Conservation (phyloP, 2,329 filamentous ascomycete genomes). For the Microsporum ferrugineum region DNA sequence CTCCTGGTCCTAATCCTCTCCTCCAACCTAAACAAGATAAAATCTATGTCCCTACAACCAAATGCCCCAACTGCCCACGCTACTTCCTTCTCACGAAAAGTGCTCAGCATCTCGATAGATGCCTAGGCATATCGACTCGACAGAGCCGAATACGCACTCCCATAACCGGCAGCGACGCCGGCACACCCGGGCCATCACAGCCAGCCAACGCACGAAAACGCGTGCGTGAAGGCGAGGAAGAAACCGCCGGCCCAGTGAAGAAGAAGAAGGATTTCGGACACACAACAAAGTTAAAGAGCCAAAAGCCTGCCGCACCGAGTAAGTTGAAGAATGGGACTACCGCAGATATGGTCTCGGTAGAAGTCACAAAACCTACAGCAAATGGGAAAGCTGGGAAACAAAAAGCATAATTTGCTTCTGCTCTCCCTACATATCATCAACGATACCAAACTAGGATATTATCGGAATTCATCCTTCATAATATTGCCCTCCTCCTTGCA, state of each 20-base stretch:
- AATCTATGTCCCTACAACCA: constrained; percentile 32
- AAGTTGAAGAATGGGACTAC: constrained; percentile 35
- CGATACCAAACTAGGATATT: not conserved
- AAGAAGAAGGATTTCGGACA: constrained; percentile 9
- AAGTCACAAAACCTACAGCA: not conserved
- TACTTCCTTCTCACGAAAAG: constrained; percentile 51
- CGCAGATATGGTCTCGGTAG: constrained; percentile 19
- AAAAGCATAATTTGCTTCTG: constrained; percentile 1
- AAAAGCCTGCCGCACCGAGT: constrained; percentile 29
- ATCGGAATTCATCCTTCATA: not conserved
- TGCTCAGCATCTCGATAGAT: constrained; percentile 51
- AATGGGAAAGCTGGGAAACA: constrained; percentile 5
- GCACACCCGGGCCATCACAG: constrained; percentile 18
- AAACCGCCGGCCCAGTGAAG: constrained; percentile 5
- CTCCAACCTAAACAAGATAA: constrained; percentile 23
- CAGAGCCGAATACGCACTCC: constrained; percentile 36
- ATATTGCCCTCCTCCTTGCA: not conserved
- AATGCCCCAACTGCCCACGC: constrained; percentile 50
- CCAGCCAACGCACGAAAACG: constrained; percentile 16
- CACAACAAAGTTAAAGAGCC: constrained; percentile 24
- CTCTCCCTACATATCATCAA: not conserved
- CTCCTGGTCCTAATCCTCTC: constrained; percentile 18
- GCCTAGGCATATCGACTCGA: constrained; percentile 46
- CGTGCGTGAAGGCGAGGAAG: constrained; percentile 15
- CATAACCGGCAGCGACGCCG: constrained; percentile 31